phyloP scores from a whole-genome alignment of 371 early-diverging fungal species.

The Apophysomyces elegans region DNA sequence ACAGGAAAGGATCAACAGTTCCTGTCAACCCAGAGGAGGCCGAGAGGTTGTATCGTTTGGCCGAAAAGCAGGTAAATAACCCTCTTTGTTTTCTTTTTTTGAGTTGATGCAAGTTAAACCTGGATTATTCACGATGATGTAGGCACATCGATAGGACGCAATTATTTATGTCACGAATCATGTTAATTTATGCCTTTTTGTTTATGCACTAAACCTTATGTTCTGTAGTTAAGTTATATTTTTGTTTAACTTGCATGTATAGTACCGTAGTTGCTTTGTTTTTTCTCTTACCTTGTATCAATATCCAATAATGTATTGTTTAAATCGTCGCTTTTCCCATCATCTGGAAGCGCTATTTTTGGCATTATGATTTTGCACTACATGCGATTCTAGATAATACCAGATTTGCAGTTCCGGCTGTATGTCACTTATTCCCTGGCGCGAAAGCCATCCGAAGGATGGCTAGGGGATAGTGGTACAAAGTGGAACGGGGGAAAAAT shows the following conservation, averaged over 20 bases:
- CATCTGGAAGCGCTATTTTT: slow-evolving; percentile 3
- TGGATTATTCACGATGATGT: not conserved
- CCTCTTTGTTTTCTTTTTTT: not conserved
- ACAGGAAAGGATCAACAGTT: slow-evolving; percentile 3
- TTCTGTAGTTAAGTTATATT: slow-evolving; percentile 3
- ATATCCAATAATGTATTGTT: not conserved
- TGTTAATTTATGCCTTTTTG: not conserved
- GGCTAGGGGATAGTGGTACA: not conserved
- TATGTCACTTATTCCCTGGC: not conserved
- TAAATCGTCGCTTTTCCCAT: not conserved
- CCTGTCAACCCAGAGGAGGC: slow-evolving; percentile 5
- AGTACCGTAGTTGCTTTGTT: not conserved
- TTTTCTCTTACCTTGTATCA: not conserved
- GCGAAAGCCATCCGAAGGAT: not conserved
- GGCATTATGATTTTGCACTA: slow-evolving; percentile 1
- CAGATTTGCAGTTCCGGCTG: not conserved
- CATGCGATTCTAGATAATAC: not conserved
- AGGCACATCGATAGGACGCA: not conserved
- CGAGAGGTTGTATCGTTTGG: not conserved
- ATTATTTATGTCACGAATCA: not conserved
- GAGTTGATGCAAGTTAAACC: not conserved
- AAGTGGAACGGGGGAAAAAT: not conserved
- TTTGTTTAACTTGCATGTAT: not conserved
- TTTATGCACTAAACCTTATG: not conserved
- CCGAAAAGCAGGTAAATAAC: not conserved